Evolutionary conservation across 331 rosid genomes (phyloP).

Genomic region (Cucumis variabilis): DNA sequence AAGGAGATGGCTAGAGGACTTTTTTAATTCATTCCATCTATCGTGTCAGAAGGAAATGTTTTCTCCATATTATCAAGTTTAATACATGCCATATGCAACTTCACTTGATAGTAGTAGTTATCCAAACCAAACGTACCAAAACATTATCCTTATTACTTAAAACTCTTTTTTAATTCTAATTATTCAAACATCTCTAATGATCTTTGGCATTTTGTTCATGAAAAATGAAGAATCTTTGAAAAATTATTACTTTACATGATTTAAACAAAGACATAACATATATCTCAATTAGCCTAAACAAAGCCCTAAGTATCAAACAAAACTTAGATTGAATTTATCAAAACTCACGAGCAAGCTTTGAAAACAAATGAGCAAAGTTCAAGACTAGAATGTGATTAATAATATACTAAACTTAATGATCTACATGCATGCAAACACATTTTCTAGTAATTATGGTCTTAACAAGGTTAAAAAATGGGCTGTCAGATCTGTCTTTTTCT

Average conservation of each 20-base stretch:
- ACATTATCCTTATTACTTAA: not conserved
- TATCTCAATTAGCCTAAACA: not conserved
- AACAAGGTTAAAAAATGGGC: conserved; percentile 18
- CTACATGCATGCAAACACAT: not conserved
- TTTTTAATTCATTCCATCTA: too few species aligned
- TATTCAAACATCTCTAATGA: not conserved
- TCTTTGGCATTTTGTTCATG: not conserved
- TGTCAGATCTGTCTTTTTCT: conserved; percentile 15
- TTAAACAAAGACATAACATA: not conserved
- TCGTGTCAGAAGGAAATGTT: too few species aligned
- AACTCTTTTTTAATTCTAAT: not conserved
- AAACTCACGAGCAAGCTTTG: conserved; percentile 25
- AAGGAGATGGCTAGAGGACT: too few species aligned
- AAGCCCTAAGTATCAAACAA: not conserved
- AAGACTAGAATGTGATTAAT: not conserved
- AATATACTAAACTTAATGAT: not conserved
- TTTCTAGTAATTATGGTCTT: not conserved
- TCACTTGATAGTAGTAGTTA: not conserved
- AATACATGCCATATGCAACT: too few species aligned
- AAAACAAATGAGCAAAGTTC: not conserved
- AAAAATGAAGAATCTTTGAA: not conserved
- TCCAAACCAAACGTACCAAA: not conserved
- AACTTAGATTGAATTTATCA: not conserved
- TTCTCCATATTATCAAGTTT: too few species aligned
- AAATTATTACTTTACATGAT: not conserved